Conservation (phyloP, 148 eudicot species). For the Chenopodium berlandieri region DNA sequence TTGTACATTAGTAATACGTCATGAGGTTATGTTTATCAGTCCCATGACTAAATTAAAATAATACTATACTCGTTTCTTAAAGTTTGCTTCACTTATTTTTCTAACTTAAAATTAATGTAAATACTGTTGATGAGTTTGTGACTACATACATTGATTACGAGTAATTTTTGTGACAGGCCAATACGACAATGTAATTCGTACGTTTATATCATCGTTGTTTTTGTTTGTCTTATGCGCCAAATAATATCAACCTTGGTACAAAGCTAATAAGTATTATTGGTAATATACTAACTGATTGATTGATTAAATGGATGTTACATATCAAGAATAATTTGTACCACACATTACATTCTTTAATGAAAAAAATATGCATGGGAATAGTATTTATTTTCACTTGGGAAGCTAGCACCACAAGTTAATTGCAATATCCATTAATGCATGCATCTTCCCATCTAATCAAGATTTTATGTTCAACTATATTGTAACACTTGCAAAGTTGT, state of each 20-base stretch:
- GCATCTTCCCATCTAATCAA: neutral
- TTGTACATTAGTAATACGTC: no score
- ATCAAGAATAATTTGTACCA: neutral
- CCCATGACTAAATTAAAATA: no score
- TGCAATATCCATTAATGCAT: slow-evolving; percentile 4
- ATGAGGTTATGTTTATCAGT: no score
- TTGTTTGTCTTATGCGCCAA: neutral
- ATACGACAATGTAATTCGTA: neutral
- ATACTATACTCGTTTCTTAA: no score
- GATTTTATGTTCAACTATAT: neutral
- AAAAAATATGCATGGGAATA: neutral
- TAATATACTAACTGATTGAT: neutral
- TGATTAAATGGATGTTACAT: neutral
- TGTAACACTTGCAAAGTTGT: neutral
- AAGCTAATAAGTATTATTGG: neutral
- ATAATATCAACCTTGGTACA: slow-evolving; percentile 2
- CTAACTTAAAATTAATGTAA: no score
- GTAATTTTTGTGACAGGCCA: neutral
- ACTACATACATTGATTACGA: no score
- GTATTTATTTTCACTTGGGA: neutral
- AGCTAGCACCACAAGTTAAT: slow-evolving; percentile 6
- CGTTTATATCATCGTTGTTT: neutral
- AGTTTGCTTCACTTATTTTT: no score
- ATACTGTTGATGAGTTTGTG: no score
- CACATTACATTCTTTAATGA: neutral